Base-by-base conservation (phyloP, 83 land plant species). In the Isoetes engelmannii region DNA sequence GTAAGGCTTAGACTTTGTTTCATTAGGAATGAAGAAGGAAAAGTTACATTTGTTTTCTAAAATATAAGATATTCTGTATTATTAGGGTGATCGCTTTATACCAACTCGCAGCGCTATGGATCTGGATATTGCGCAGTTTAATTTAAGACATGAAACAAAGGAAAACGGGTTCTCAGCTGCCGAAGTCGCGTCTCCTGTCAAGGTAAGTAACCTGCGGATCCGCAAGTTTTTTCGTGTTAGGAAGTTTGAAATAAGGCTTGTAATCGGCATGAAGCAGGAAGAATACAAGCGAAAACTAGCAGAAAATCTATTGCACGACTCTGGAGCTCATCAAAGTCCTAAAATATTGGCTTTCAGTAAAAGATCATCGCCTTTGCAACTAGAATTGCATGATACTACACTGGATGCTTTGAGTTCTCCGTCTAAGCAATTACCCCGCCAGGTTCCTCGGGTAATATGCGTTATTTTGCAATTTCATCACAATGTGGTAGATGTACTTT, bases 81-180 rank as follows among this genome's bases (percentile, higher is more conserved):
- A 43, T 8, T 69, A 80, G 83, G 83, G 80, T 7, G 85, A 80
- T 73, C 70, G 85, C 18, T 83, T 83, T 67, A 80, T 83, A 44
- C 83, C 85, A 15, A 65, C 48, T 7, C 69, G 85, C 42, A 76
- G 85, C 48, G 65, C 83, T 42, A 80, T 83, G 80, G 59, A 83
- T 73, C 45, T 83, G 45, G 83, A 76, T 53, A 44, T 70, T 47
- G 85, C 80, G 19, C 72, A 73, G 7, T 65, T 63, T 56, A 12
- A 44, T 42, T 44, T 83, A 62, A 72, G 41, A 5, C 47, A 20
- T 44, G 70, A 63, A 59, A 19, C 62, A 47, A 76, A 72, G 45
- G 66, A 49, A 19, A 47, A 4, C 10, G 41, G 47, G 49, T 20
- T 48, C 8, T 48, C 47, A 53, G 51, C 0, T 15, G 44, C 47